phyloP scores from a whole-genome alignment of 768 basidiomycete genomes.

The Royoungia palumana region DNA sequence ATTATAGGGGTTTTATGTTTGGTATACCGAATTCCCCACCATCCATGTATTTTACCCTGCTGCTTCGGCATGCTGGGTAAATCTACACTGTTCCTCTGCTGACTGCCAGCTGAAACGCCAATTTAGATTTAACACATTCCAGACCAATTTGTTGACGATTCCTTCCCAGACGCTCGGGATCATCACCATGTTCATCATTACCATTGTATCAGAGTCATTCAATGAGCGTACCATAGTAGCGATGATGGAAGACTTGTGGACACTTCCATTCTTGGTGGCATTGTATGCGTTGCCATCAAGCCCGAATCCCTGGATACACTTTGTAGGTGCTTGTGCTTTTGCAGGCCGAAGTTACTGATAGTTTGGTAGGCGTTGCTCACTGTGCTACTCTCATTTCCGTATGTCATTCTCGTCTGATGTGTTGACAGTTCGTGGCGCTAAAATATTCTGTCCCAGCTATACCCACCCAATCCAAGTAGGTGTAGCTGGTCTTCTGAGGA shows the following conservation, averaged over 20 bases:
- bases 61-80: slow-evolving; percentile 52
- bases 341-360: neutral
- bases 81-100: neutral
- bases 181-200: slow-evolving; percentile 48
- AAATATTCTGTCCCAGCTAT: slow-evolving; percentile 29
- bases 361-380: slow-evolving; percentile 37
- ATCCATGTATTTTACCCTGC: slow-evolving; percentile 54
- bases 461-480: slow-evolving; percentile 49
- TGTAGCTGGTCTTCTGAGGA: too few species aligned
- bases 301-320: slow-evolving; percentile 53
- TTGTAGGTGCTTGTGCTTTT: slow-evolving; percentile 32
- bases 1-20: slow-evolving; percentile 47
- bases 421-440: neutral
- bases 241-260: slow-evolving; percentile 56
- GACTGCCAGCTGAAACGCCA: neutral
- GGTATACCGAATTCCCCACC: slow-evolving; percentile 49
- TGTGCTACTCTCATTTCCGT: slow-evolving; percentile 46
- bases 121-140: slow-evolving; percentile 53
- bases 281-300: slow-evolving; percentile 46
- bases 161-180: slow-evolving; percentile 52
- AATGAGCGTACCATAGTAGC: slow-evolving; percentile 54
- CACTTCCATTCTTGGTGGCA: slow-evolving; percentile 57
- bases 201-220: slow-evolving; percentile 49
- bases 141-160: slow-evolving; percentile 59
- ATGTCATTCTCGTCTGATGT: slow-evolving; percentile 1